phyloP scores from a whole-genome alignment of 352 stramenopile genomes.

The Plasmopara muralis region DNA sequence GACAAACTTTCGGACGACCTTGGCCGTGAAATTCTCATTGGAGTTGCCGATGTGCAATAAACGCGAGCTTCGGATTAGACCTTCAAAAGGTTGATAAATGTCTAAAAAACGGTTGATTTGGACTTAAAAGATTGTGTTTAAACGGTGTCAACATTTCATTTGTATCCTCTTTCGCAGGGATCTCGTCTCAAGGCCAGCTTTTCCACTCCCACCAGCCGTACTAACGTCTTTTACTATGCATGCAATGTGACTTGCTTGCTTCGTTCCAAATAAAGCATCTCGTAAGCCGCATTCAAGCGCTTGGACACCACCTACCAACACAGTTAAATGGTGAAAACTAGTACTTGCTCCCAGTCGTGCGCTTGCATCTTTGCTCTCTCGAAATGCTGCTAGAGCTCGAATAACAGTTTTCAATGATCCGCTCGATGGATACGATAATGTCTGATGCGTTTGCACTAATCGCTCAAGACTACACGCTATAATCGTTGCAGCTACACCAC shows the following conservation, averaged over 20 bases:
- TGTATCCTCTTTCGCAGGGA: constrained; percentile 22
- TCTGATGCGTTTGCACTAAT: constrained; percentile 18
- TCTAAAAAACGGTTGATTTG: too few relatives aligned
- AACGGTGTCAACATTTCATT: constrained; percentile 7
- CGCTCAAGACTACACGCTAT: constrained; percentile 30
- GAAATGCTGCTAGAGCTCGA: constrained; percentile 37
- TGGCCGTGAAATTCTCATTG: constrained; percentile 78
- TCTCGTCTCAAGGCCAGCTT: constrained; percentile 11
- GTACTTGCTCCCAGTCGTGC: constrained; percentile 33
- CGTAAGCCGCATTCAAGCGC: constrained; percentile 27
- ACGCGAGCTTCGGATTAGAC: background rate
- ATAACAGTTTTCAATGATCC: constrained; percentile 22
- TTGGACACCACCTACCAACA: constrained; percentile 25
- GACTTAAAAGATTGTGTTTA: too few relatives aligned
- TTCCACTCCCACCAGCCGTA: constrained; percentile 1
- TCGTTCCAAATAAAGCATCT: constrained; percentile 17
- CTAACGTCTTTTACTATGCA: constrained; percentile 45
- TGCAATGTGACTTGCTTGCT: constrained; percentile 18
- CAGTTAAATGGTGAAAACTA: constrained; percentile 39
- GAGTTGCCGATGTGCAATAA: constrained; percentile 75
- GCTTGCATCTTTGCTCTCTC: constrained; percentile 39
- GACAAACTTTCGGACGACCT: constrained; percentile 77
- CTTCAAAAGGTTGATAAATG: too few relatives aligned
- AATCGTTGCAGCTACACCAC: constrained; percentile 36
- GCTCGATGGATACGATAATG: constrained; percentile 3